A percentile compares a stretch with the other conserved stretches of the same genome.
phyloP scores from a whole-genome alignment of 305 asterid genomes.

The Solanum hybrid region DNA sequence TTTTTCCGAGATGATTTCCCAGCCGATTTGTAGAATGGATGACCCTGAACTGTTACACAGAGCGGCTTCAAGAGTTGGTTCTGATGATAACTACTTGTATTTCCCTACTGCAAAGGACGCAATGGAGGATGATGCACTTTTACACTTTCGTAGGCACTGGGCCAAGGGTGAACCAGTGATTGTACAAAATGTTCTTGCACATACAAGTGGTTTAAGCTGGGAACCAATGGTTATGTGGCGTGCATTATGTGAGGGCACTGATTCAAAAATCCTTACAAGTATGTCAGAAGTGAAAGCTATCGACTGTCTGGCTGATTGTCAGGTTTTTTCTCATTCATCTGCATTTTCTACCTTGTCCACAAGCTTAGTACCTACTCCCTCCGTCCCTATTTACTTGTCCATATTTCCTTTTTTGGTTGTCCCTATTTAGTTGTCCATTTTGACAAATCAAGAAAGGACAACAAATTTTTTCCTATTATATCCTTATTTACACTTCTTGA shows the following conservation, averaged over 20 bases:
- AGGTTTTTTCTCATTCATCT: constrained; percentile 37
- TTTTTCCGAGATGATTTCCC: constrained; percentile 1
- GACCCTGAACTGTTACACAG: constrained; percentile 23
- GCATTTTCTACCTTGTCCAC: background rate
- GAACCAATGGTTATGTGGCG: constrained; percentile 98
- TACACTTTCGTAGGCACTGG: constrained; percentile 71
- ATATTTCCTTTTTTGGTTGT: no score
- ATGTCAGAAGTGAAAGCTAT: constrained; percentile 72
- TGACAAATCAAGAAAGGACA: no score
- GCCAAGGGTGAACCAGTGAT: constrained; percentile 79
- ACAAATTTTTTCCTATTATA: no score
- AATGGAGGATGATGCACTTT: constrained; percentile 39
- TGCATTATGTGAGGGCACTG: constrained; percentile 53
- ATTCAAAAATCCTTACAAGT: constrained; percentile 33
- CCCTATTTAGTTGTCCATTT: no score
- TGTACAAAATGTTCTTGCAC: constrained; percentile 59
- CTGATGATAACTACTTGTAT: constrained; percentile 46
- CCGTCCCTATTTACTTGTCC: background rate
- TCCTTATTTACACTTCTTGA: no score
- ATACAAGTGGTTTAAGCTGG: constrained; percentile 77
- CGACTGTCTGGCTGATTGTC: constrained; percentile 82
- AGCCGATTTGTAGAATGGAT: constrained; percentile 8
- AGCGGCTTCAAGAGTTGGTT: constrained; percentile 43
- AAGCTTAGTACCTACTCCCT: background rate
- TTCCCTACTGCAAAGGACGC: constrained; percentile 43